These are phyloP conservation scores for Aspergillus sojae DNA, from an alignment of 2,329 filamentous ascomycete genomes.

Conservation along the genomic window DNA sequence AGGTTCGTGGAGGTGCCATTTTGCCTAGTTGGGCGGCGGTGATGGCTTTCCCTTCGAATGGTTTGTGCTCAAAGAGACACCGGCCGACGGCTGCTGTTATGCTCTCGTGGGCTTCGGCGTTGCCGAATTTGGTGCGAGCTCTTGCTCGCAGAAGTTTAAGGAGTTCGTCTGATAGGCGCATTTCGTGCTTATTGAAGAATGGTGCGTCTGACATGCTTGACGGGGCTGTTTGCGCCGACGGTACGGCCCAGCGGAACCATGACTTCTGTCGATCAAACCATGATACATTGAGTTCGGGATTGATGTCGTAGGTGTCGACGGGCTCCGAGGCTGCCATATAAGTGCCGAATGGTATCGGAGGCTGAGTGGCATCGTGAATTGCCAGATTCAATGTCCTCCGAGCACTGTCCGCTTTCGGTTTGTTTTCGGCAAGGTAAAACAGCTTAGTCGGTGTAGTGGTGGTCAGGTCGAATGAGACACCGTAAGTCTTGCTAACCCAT, in stretches of 20 bases:
- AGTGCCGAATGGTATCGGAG: constrained; percentile 36
- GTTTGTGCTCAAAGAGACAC: constrained; percentile 39
- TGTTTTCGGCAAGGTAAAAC: constrained; percentile 37
- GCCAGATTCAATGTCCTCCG: constrained; percentile 39
- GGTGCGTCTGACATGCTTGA: constrained; percentile 22
- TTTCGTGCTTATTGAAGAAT: constrained; percentile 35
- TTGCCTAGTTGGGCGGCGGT: constrained; percentile 36
- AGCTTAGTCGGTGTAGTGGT: constrained; percentile 28
- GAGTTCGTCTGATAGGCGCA: constrained; percentile 34
- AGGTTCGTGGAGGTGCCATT: constrained; percentile 33
- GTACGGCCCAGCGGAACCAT: constrained; percentile 44
- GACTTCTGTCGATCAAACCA: constrained; percentile 35
- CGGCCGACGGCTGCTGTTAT: constrained; percentile 42
- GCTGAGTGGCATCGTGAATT: constrained; percentile 21
- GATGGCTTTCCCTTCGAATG: constrained; percentile 23
- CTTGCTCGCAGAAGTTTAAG: constrained; percentile 32
- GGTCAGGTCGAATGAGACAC: constrained; percentile 31
- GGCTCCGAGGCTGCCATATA: constrained; percentile 35
- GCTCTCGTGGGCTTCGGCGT: constrained; percentile 30
- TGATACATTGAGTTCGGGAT: constrained; percentile 26
- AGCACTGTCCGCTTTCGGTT: constrained; percentile 33
- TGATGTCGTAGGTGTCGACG: constrained; percentile 29
- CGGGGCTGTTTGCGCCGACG: constrained; percentile 25
- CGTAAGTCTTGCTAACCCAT: constrained; percentile 36
- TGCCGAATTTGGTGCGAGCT: background rate